phyloP scores from a whole-genome alignment of 495 filamentous ascomycete genomes.

The Penicillium atrosanguineum region DNA sequence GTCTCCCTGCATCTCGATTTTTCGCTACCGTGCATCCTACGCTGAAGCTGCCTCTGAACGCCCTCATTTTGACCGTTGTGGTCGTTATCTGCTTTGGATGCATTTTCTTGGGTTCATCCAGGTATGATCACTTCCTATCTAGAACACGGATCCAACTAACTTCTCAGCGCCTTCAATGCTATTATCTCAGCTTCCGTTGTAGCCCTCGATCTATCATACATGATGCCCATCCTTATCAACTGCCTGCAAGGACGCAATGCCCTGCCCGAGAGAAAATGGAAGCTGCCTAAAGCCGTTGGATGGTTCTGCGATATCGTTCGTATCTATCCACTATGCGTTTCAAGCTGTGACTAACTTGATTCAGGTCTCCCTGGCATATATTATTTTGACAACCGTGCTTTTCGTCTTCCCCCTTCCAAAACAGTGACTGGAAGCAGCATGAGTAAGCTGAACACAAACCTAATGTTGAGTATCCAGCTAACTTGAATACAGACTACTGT shows the following conservation, averaged over 20 bases:
- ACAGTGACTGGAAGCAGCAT: constrained; percentile 65
- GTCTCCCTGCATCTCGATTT: constrained; percentile 60
- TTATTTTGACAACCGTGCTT: constrained; percentile 64
- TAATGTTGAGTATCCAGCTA: not conserved
- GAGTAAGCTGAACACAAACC: constrained; percentile 44
- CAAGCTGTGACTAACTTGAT: not conserved
- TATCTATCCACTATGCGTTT: constrained; percentile 21
- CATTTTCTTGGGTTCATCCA: constrained; percentile 69
- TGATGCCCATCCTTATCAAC: constrained; percentile 65
- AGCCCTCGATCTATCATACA: constrained; percentile 66
- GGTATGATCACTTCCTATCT: constrained; percentile 15
- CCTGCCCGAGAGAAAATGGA: constrained; percentile 59
- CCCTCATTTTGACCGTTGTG: constrained; percentile 58
- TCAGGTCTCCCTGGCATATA: constrained; percentile 61
- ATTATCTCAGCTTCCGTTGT: constrained; percentile 71
- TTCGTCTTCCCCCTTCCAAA: constrained; percentile 65
- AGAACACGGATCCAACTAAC: not conserved
- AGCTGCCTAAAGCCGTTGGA: constrained; percentile 50
- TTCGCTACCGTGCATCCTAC: constrained; percentile 60
- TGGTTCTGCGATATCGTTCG: constrained; percentile 61
- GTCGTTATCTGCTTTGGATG: constrained; percentile 66
- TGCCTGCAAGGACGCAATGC: constrained; percentile 58
- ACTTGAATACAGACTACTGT: constrained; percentile 50
- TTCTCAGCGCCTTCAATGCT: constrained; percentile 48
- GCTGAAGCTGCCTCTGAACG: constrained; percentile 64